These are phyloP conservation scores for Sugiyamaella boreocaroliniensis DNA, from an alignment of 805 yeast genomes.

Conservation along the genomic window DNA sequence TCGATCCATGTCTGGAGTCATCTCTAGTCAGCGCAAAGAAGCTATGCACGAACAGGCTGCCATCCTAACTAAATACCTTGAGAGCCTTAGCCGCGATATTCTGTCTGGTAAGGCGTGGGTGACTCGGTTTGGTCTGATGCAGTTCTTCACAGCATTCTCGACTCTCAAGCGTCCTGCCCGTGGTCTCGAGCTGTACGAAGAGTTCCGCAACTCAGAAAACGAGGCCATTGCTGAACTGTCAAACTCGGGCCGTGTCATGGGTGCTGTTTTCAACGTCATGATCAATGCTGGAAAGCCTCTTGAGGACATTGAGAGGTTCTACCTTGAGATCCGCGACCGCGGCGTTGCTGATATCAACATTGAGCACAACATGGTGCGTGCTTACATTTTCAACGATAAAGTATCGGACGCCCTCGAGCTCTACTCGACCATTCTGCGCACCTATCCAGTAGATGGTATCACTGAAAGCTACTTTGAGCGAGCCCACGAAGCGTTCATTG, in stretches of 20 bases:
- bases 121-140: slow-evolving; percentile 17
- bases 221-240: slow-evolving; percentile 2
- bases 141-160: slow-evolving; percentile 18
- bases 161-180: slow-evolving; percentile 14
- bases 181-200: slow-evolving; percentile 16
- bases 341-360: slow-evolving; percentile 33
- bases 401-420: slow-evolving; percentile 58
- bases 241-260: slow-evolving; percentile 15
- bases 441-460: slow-evolving; percentile 38
- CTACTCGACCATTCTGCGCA: slow-evolving; percentile 33
- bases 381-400: slow-evolving; percentile 59
- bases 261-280: slow-evolving; percentile 18
- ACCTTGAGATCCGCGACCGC: slow-evolving; percentile 6
- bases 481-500: slow-evolving; percentile 72
- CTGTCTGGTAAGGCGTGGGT: slow-evolving; percentile 10
- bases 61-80: slow-evolving; percentile 11
- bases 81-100: slow-evolving; percentile 15
- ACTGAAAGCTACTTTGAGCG: slow-evolving; percentile 41
- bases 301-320: slow-evolving; percentile 18
- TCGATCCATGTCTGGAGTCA: slow-evolving; percentile 7
- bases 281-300: slow-evolving; percentile 14
- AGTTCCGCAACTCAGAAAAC: slow-evolving; percentile 5
- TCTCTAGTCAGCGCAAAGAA: slow-evolving; percentile 12
- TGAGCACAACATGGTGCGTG: slow-evolving; percentile 66
- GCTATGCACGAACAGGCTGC: slow-evolving; percentile 3